Evolutionary conservation across 257 asterid species (phyloP), one percentile per base, ranked within the genome.

Genomic region (Fraxinus americana): DNA sequence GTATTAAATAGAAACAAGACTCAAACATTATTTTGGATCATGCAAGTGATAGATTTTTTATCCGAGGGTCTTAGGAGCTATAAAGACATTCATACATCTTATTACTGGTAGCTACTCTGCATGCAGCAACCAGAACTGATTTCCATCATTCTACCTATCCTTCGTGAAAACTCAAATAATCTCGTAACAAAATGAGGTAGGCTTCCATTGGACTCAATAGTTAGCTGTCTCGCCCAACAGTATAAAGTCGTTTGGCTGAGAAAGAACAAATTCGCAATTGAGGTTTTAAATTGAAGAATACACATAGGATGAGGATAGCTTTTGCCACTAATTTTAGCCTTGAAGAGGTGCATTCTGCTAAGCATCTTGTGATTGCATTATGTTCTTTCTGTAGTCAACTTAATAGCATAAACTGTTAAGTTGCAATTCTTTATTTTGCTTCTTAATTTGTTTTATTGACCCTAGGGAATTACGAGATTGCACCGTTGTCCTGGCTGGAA

Each of bases 401-500:
- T 17, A 52, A 54, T 54, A 19, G 9, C 25, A n/a, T n/a, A 5
- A 19, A 17, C 17, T 48, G 59, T 48, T 12, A 14, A 48, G 59
- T 14, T 48, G 17, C n/a, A 48, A 48, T 48, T 69, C 73, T 12
- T 13, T 50, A 66, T 38, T 70, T 48, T 48, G n/a, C 57, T 79
- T 65, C 69, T 30, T 57, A 78, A 66, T 70, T 82, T 70, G 19
- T 85, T 72, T 39, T 74, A 70, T 77, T 82, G 77, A 75, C 82
- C 63, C 38, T 75, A 95, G 98, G 92, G 98, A 91, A 80, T 75
- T 95, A 80, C 86, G 92, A 77, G 98, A 90, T 81, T 87, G 92
- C 92, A 80, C 86, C 30, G 23, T 86, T 80, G 77, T 95, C 78
- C 88, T 95, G 82, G 89, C 85, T 30, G 99, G 99, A 83, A 95